Conservation (phyloP, 345 rosid species). For the Citrus trifoliata region DNA sequence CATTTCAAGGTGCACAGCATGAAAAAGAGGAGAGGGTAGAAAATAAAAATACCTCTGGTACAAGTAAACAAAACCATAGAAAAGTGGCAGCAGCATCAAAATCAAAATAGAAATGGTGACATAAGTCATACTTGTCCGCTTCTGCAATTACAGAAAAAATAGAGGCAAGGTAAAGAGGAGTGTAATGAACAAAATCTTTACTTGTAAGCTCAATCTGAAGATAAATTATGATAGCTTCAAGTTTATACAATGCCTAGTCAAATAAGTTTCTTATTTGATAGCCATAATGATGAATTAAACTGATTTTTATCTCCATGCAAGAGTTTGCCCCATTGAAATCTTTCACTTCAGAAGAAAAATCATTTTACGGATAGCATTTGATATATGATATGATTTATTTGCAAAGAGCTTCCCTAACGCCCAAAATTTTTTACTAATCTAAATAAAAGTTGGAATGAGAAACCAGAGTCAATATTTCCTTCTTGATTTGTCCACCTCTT, state of each 20-base stretch:
- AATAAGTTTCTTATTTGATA: background rate
- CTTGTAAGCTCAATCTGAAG: background rate
- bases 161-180: background rate
- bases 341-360: background rate
- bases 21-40: background rate
- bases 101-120: slow-evolving; percentile 43
- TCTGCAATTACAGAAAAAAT: slow-evolving; percentile 34
- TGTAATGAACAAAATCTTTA: background rate
- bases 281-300: background rate
- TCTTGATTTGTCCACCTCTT: background rate
- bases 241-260: background rate
- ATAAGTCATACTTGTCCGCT: slow-evolving; percentile 42
- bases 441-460: background rate
- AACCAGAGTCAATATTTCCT: background rate
- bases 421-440: background rate
- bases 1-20: background rate
- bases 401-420: background rate
- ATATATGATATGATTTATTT: background rate
- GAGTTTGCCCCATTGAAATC: background rate
- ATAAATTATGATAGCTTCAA: background rate
- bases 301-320: background rate
- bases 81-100: slow-evolving; percentile 56
- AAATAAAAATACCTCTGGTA: slow-evolving; percentile 48
- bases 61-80: slow-evolving; percentile 55
- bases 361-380: background rate